Evolutionary conservation across 805 yeast species (phyloP), one percentile per base, ranked within the genome.

Genomic region (Vanderwaltozyma tropicalis): DNA sequence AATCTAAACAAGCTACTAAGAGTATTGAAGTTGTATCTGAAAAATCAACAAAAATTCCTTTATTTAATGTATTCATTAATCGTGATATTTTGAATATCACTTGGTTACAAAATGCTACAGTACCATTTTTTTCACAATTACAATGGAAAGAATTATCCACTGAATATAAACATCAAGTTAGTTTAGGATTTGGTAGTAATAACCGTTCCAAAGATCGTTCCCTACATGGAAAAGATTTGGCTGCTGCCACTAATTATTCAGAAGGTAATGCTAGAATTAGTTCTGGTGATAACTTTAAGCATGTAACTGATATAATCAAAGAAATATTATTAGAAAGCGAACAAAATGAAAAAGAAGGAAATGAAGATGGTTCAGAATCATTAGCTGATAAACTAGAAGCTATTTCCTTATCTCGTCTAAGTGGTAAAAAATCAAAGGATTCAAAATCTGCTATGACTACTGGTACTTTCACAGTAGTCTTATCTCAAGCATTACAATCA

Each of bases 401-500:
- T 8, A 32, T 48, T 13, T 35, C 46, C 4, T 11, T 39, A 14
- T 21, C 37, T 16, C 52, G 38, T 18, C 35, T 37, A 21, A 50
- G 46, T 18, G 43, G 45, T 27, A 44, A 49, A 41, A 57, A 47
- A 40, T 56, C 40, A 35, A 57, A 45, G 30, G 45, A 57, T 24
- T 47, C 52, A 31, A 59, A 61, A 42, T 64, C 64, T 41, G 71
- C 72, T 43, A 74, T 77, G 16, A 71, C 76, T 8, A 74, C 82
- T 5, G 94, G 92, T 36, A 76, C 95, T 1, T 72, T 88, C 42
- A 76, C 95, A 1, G 78, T 82, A 1, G 75, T 92, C n/a, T 67
- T 92, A 32, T 68, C 88, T 12, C 98, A 92, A 63, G 89, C 98
- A 0, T 68, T 92, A 44, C 78, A 76, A 50, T 78, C 94, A 16